Percentiles rank a stretch among this genome's conserved stretches.
These are phyloP conservation scores for Penicillium robsamsonii DNA, from an alignment of 495 filamentous ascomycete genomes.

Conservation along the genomic window DNA sequence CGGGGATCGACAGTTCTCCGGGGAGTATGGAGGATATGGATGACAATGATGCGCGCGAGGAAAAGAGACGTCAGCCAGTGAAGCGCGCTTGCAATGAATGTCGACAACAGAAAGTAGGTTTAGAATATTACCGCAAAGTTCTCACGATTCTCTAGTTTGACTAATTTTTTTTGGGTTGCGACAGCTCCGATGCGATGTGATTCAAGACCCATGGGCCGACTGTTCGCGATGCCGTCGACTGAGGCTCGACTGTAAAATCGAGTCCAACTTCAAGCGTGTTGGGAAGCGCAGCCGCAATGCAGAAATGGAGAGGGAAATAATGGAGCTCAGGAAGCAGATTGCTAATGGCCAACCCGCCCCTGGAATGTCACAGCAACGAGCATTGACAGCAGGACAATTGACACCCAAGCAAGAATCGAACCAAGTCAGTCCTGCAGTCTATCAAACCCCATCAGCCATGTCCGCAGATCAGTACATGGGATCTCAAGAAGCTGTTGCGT, in stretches of 20 bases:
- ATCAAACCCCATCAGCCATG: constrained; percentile 45
- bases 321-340: constrained; percentile 66
- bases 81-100: constrained; percentile 95
- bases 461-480: constrained; percentile 65
- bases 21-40: constrained; percentile 68
- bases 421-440: constrained; percentile 44
- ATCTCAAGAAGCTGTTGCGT: constrained; percentile 81
- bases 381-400: constrained; percentile 49
- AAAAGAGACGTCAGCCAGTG: constrained; percentile 68
- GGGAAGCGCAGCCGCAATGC: constrained; percentile 88
- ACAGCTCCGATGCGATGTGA: constrained; percentile 85
- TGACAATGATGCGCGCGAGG: constrained; percentile 54
- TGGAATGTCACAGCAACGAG: constrained; percentile 44
- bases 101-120: constrained; percentile 82
- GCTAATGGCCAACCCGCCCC: constrained; percentile 39
- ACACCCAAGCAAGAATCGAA: constrained; percentile 54
- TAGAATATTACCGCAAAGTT: constrained; percentile 4
- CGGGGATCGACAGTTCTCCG: constrained; percentile 63
- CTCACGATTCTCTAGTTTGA: not conserved
- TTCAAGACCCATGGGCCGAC: constrained; percentile 76
- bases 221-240: constrained; percentile 84
- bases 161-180: constrained; percentile 14
- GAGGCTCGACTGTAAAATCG: constrained; percentile 85
- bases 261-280: constrained; percentile 89
- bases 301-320: constrained; percentile 77